These are phyloP conservation scores for Meyerozyma smithsonii DNA, from an alignment of 1,139 yeast genomes.

Conservation along the genomic window DNA sequence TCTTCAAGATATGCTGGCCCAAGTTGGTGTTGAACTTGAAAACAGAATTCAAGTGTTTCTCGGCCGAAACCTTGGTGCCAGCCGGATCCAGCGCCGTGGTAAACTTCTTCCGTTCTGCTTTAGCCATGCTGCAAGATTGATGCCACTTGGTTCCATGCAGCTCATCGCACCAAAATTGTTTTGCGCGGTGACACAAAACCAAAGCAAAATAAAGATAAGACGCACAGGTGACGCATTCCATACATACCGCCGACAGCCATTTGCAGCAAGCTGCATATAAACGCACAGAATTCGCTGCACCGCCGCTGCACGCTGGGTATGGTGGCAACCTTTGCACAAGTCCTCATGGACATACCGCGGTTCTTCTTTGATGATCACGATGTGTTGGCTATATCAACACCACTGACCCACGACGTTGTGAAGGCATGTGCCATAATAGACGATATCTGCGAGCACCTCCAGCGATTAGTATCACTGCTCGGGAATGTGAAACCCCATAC, in stretches of 20 bases:
- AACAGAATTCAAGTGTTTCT: conserved; percentile 71
- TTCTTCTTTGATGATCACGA: conserved; percentile 2
- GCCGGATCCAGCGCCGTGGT: conserved; percentile 36
- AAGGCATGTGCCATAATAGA: background rate
- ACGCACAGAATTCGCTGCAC: background rate
- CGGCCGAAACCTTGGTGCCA: conserved; percentile 55
- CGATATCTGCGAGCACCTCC: conserved; percentile 1
- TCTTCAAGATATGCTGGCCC: conserved; percentile 95
- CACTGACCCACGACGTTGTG: background rate
- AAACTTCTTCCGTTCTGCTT: conserved; percentile 52
- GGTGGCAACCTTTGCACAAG: background rate
- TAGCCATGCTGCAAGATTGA: conserved; percentile 37
- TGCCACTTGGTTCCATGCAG: background rate
- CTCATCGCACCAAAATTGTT: conserved; percentile 3
- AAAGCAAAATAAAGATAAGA: background rate
- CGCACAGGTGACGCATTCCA: background rate
- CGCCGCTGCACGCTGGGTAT: background rate
- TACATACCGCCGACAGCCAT: background rate
- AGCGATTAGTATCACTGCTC: background rate
- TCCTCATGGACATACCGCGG: background rate
- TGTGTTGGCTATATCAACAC: background rate
- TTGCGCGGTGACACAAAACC: conserved; percentile 1
- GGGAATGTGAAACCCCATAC: background rate
- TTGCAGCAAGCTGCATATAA: background rate
- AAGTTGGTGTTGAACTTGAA: conserved; percentile 94